Conservation (phyloP, 139 green algal genomes). For the Chlorella sp. region DNA sequence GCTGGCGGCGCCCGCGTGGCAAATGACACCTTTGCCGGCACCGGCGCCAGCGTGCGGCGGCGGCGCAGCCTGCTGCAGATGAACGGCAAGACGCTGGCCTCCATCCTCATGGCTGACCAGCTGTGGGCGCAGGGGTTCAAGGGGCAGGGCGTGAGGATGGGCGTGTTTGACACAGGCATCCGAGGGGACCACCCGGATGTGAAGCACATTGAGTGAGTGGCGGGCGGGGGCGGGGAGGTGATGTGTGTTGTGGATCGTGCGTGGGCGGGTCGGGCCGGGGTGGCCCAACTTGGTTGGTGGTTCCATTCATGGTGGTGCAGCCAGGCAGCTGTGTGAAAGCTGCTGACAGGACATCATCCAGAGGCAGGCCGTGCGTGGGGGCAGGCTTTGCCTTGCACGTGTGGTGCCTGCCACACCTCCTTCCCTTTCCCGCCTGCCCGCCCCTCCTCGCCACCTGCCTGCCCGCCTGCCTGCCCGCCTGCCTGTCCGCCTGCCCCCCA, state of each 20-base stretch:
- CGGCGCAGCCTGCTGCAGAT: slow-evolving; percentile 9
- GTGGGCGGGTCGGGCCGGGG: background rate
- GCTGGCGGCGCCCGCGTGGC: background rate
- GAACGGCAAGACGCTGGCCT: slow-evolving; percentile 51
- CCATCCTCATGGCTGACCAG: slow-evolving; percentile 64
- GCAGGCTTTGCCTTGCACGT: background rate
- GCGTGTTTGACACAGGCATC: slow-evolving; percentile 99
- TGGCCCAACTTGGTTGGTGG: background rate
- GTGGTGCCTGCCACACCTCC: background rate
- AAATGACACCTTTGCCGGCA: background rate
- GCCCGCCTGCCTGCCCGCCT: background rate
- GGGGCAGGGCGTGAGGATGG: slow-evolving; percentile 84
- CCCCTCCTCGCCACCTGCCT: background rate
- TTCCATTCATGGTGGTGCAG: background rate
- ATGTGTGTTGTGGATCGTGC: background rate
- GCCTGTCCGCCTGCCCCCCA: background rate
- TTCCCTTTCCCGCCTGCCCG: background rate
- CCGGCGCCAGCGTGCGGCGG: background rate
- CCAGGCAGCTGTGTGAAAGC: too few relatives aligned
- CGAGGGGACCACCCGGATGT: slow-evolving; percentile 91
- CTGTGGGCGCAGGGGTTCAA: slow-evolving; percentile 88
- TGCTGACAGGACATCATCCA: background rate
- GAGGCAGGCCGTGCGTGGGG: too few relatives aligned
- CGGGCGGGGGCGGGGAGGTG: background rate
- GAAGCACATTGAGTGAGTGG: slow-evolving; percentile 84